Base-by-base conservation (phyloP, 345 rosid species). In the Hirschfeldia incana region DNA sequence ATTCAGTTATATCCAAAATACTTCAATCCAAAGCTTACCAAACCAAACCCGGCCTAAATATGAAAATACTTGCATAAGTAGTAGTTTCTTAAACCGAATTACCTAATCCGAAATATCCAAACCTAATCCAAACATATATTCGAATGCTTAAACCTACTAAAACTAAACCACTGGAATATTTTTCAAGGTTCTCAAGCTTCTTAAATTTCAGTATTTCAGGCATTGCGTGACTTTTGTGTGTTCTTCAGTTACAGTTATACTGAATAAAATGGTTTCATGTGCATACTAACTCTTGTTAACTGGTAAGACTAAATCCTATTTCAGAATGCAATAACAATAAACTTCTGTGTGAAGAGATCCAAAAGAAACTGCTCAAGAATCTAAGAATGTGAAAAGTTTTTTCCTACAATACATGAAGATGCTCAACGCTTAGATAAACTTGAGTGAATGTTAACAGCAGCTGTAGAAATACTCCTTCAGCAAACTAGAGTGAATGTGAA, bases 361-460 rank as follows among this genome's bases (percentile, higher is more conserved):
- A 67, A 79, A 73, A 72, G 74, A 73, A 60, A 73, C 42, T 72
- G 36, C 62, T 78, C 39, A 44, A 70, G 73, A 72, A 66, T 42
- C 16, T 67, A 36, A 65, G 8, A 65, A 65, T 72, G 68, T 32
- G 32, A 44, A 73, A 73, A 33, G 57, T 67, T 59, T 67, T 51
- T 42, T 49, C 74, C 46, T 46, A 73, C 44, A 73, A 73, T 49
- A 78, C 78, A 73, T 73, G 65, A 79, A 73, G 51, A n/a, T 73
- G 46, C 78, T 34, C 58, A 49, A 42, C 49, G 3, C 12, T 42
- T 37, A 8, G 44, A 37, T 37, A 37, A 37, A 37, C 44, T 42
- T 42, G 49, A 42, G 49, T 42, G 49, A 42, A 42, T 42, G 49
- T 42, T 42, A 42, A 42, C 34, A 73, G 32, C 29, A 73, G 58